These are phyloP conservation scores for Cucumis hystrix DNA, from an alignment of 306 rosid genomes.

Conservation along the genomic window DNA sequence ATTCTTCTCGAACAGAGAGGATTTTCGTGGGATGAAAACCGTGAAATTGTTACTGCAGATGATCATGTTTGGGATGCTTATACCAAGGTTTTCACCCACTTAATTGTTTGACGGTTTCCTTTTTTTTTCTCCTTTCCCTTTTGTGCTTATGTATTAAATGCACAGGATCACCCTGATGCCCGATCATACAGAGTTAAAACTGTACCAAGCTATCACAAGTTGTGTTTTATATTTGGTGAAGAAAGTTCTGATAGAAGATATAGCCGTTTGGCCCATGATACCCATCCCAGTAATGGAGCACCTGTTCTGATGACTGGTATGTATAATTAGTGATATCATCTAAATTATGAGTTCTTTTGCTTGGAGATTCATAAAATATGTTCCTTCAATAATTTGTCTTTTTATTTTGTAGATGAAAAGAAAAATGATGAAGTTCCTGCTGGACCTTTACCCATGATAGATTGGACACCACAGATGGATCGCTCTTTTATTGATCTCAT, in stretches of 20 bases:
- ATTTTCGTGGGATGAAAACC: slow-evolving; percentile 57
- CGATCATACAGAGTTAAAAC: slow-evolving; percentile 70
- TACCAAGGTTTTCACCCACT: slow-evolving; percentile 29
- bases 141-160: slow-evolving; percentile 17
- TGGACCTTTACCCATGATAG: slow-evolving; percentile 17
- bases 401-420: slow-evolving; percentile 28
- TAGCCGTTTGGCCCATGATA: slow-evolving; percentile 30
- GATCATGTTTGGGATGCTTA: slow-evolving; percentile 60
- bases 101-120: neutral
- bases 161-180: slow-evolving; percentile 60
- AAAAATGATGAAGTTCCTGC: slow-evolving; percentile 11
- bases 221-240: slow-evolving; percentile 51
- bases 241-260: slow-evolving; percentile 41
- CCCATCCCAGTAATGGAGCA: slow-evolving; percentile 23
- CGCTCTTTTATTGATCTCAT: slow-evolving; percentile 40
- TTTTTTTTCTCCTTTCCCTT: slow-evolving; percentile 4
- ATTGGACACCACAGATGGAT: slow-evolving; percentile 47
- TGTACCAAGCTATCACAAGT: slow-evolving; percentile 46
- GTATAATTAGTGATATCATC: slow-evolving; percentile 1
- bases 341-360: neutral
- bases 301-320: slow-evolving; percentile 30
- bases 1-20: slow-evolving; percentile 42
- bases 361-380: neutral
- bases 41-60: slow-evolving; percentile 57
- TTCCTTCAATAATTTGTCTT: neutral